phyloP scores from a whole-genome alignment of 2,329 filamentous ascomycete species.

The Fusarium heterosporum region DNA sequence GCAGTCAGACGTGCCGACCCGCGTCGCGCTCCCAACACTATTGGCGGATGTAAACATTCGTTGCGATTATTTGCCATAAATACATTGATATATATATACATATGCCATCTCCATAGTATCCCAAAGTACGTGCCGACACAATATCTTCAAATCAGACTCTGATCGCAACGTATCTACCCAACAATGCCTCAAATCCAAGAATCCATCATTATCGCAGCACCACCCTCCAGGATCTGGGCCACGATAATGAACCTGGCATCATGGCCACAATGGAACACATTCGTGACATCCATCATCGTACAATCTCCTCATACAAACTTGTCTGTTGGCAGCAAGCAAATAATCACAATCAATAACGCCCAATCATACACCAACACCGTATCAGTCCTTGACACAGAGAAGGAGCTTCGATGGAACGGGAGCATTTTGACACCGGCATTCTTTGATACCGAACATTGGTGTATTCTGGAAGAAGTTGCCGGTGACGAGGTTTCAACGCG shows the following conservation, averaged over 20 bases:
- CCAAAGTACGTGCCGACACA: too few species aligned
- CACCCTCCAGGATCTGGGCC: background rate
- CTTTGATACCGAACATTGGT: slow-evolving; percentile 24
- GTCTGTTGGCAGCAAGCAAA: slow-evolving; percentile 12
- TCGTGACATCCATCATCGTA: slow-evolving; percentile 11
- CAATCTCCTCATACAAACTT: background rate
- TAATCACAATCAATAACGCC: background rate
- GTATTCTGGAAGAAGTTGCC: background rate
- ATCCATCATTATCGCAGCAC: slow-evolving; percentile 3
- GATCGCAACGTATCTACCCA: background rate
- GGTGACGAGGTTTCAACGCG: background rate
- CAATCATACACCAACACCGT: slow-evolving; percentile 4
- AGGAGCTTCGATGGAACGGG: slow-evolving; percentile 12
- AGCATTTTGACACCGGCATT: background rate
- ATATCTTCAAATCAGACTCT: too few species aligned
- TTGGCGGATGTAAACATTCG: background rate
- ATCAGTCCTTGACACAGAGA: background rate
- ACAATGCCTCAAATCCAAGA: slow-evolving; percentile 12
- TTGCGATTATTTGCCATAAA: too few species aligned
- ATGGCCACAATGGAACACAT: slow-evolving; percentile 20
- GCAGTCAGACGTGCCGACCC: background rate
- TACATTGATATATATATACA: too few species aligned
- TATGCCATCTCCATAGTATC: too few species aligned
- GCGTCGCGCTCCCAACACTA: fast-evolving
- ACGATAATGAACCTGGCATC: background rate